Conservation (phyloP, 768 basidiomycete genomes). For the Leccinum subgranulosum region DNA sequence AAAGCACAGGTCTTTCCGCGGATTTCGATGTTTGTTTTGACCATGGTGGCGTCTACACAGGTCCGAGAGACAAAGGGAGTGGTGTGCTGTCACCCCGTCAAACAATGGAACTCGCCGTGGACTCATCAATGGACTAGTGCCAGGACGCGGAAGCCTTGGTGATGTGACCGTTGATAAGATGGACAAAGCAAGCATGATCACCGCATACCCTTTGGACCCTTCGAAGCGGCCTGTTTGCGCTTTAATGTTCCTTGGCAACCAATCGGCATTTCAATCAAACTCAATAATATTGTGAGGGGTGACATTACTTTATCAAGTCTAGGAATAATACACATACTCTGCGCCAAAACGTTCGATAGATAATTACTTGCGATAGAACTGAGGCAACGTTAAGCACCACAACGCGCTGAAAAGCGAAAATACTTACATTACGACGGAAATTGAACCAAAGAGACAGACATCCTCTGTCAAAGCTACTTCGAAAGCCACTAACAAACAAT, state of each 20-base stretch:
- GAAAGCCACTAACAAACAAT: constrained; percentile 69
- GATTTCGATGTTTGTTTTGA: constrained; percentile 15
- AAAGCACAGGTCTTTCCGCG: constrained; percentile 3
- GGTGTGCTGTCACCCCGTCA: constrained; percentile 12
- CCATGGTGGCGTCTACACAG: constrained; percentile 9
- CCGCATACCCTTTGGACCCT: not conserved
- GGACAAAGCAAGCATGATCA: constrained; percentile 22
- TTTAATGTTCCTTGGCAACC: constrained; percentile 8
- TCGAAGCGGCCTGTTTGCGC: constrained; percentile 4
- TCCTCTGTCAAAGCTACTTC: constrained; percentile 95
- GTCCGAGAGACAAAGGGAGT: constrained; percentile 20
- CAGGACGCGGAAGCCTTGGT: not conserved
- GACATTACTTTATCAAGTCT: constrained; percentile 30
- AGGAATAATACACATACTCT: constrained; percentile 19
- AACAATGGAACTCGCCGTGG: constrained; percentile 11
- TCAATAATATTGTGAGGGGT: not conserved
- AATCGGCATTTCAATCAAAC: constrained; percentile 11
- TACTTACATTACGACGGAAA: constrained; percentile 86
- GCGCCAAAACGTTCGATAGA: constrained; percentile 13
- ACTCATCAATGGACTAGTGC: not conserved
- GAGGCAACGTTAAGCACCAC: constrained; percentile 16
- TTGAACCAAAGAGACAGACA: constrained; percentile 96
- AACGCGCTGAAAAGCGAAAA: constrained; percentile 6
- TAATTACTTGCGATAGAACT: constrained; percentile 81
- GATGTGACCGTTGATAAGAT: constrained; percentile 8